These are phyloP conservation scores for Pichia thaimueangensis DNA, from an alignment of 805 yeast genomes.

Conservation along the genomic window DNA sequence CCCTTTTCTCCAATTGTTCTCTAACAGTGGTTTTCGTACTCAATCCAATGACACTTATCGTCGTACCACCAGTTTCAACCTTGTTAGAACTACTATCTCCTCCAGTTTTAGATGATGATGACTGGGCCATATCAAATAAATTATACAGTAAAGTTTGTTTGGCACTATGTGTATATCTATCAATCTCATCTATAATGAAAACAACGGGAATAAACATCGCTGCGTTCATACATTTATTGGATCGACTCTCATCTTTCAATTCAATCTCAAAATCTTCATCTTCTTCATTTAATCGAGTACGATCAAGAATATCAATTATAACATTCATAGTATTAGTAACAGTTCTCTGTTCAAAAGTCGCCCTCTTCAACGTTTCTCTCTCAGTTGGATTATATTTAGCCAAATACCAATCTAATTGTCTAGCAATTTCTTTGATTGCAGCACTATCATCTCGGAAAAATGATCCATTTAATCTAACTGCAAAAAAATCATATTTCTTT, in stretches of 20 bases:
- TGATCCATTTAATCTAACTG: conserved; percentile 60
- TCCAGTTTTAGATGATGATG: conserved; percentile 17
- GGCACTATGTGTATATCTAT: conserved; percentile 60
- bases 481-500: conserved; percentile 49
- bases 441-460: conserved; percentile 67
- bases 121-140: conserved; percentile 79
- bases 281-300: conserved; percentile 19
- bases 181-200: conserved; percentile 81
- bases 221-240: conserved; percentile 1
- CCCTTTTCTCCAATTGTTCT: conserved; percentile 85
- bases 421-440: conserved; percentile 82
- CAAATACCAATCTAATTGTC: conserved; percentile 56
- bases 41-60: conserved; percentile 76
- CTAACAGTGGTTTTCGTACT: conserved; percentile 69
- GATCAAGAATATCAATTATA: conserved; percentile 48
- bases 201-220: conserved; percentile 48
- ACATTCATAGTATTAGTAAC: conserved; percentile 56
- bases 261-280: conserved; percentile 7
- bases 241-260: background rate
- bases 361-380: conserved; percentile 8
- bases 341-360: conserved; percentile 42
- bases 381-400: conserved; percentile 15
- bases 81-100: conserved; percentile 20
- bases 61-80: conserved; percentile 38
- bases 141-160: conserved; percentile 85